These are phyloP conservation scores for Mycena chlorophos DNA, from an alignment of 768 basidiomycete species.

Conservation along the genomic window DNA sequence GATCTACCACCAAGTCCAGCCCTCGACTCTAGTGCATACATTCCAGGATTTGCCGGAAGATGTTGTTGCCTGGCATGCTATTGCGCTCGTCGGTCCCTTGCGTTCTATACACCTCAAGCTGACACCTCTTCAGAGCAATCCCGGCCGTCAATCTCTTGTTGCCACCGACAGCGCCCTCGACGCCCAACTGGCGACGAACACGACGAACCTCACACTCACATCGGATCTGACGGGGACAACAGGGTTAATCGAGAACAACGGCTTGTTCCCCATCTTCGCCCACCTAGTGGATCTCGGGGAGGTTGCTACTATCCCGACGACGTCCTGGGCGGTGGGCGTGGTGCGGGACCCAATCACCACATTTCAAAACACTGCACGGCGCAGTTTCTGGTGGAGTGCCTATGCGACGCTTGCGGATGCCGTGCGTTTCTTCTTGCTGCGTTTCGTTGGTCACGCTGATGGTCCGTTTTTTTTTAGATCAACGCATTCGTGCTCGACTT, in stretches of 20 bases:
- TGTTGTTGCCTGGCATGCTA: slow-evolving; percentile 48
- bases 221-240: slow-evolving; percentile 7
- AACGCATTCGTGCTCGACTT: slow-evolving; percentile 44
- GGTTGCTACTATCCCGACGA: slow-evolving; percentile 26
- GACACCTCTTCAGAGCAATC: background rate
- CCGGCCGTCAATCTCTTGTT: slow-evolving; percentile 7
- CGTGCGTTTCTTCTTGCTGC: slow-evolving; percentile 26
- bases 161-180: slow-evolving; percentile 8
- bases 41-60: slow-evolving; percentile 50
- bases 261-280: slow-evolving; percentile 52
- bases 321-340: slow-evolving; percentile 40
- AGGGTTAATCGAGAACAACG: slow-evolving; percentile 16
- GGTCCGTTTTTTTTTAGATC: slow-evolving; percentile 31
- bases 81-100: slow-evolving; percentile 30
- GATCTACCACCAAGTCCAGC: slow-evolving; percentile 46
- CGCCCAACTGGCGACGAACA: background rate
- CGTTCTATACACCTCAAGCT: background rate
- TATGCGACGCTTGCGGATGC: slow-evolving; percentile 31
- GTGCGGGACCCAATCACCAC: slow-evolving; percentile 36
- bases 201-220: background rate
- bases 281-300: slow-evolving; percentile 49
- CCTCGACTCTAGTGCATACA: slow-evolving; percentile 33
- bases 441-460: background rate
- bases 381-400: slow-evolving; percentile 41
- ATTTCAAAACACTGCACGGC: slow-evolving; percentile 25